phyloP scores from a whole-genome alignment of 495 filamentous ascomycete genomes.

The Geoglossum glabrum region DNA sequence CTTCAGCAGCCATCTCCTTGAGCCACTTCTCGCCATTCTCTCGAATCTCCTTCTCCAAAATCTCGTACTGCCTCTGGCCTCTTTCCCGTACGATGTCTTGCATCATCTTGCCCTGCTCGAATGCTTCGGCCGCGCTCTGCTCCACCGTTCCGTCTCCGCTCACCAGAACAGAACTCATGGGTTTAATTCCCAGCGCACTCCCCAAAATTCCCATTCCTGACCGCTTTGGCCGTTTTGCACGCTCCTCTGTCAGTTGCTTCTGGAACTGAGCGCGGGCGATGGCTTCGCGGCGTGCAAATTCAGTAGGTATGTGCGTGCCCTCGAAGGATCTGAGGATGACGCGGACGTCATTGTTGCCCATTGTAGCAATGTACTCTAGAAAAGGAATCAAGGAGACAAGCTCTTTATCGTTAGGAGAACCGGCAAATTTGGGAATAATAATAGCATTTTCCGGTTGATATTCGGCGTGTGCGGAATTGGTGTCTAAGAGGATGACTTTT shows the following conservation, averaged over 20 bases:
- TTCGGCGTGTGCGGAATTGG: conserved; percentile 55
- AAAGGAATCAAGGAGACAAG: conserved; percentile 82
- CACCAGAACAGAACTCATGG: conserved; percentile 14
- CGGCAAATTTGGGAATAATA: conserved; percentile 74
- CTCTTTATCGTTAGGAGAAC: conserved; percentile 58
- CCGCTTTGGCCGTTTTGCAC: conserved; percentile 35
- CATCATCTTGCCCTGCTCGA: conserved; percentile 82
- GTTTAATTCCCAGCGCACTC: conserved; percentile 54
- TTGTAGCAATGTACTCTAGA: conserved; percentile 88
- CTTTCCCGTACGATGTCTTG: conserved; percentile 81
- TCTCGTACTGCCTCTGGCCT: conserved; percentile 73
- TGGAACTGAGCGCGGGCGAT: conserved; percentile 60
- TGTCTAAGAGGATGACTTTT: conserved; percentile 86
- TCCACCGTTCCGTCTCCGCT: conserved; percentile 40
- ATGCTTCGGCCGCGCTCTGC: conserved; percentile 44
- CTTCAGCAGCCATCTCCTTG: conserved; percentile 66
- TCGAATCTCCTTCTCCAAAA: conserved; percentile 69
- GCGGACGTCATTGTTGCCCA: conserved; percentile 71
- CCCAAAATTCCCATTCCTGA: conserved; percentile 42
- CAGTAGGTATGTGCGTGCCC: conserved; percentile 63
- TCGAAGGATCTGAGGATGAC: conserved; percentile 73
- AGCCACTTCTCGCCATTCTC: conserved; percentile 89
- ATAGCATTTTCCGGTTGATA: conserved; percentile 88
- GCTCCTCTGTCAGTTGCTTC: conserved; percentile 50
- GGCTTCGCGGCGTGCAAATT: conserved; percentile 79